A percentile compares a stretch with the other conserved stretches of the same genome.
These are phyloP conservation scores for Dactylonectria macrodidyma DNA, from an alignment of 2,329 filamentous ascomycete species.

Conservation along the genomic window DNA sequence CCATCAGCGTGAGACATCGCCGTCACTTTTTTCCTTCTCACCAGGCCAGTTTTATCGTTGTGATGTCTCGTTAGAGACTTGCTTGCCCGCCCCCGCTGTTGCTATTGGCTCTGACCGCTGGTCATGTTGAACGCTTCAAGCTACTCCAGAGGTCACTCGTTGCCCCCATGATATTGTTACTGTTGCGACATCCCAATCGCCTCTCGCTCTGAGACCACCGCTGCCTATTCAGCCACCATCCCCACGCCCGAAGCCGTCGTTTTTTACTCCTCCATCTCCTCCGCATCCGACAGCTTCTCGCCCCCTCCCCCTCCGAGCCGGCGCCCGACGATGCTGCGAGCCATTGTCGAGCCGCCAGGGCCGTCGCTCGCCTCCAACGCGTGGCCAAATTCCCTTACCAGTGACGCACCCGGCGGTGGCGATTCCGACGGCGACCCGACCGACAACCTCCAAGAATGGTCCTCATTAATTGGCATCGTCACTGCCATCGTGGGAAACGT, in stretches of 20 bases:
- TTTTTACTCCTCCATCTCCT: constrained; percentile 24
- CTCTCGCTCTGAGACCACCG: constrained; percentile 24
- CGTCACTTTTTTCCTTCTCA: constrained; percentile 9
- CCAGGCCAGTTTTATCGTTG: constrained; percentile 3
- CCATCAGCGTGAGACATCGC: constrained; percentile 24
- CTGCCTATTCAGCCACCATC: background rate
- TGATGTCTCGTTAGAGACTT: constrained; percentile 18
- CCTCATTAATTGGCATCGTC: constrained; percentile 93
- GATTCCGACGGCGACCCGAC: constrained; percentile 53
- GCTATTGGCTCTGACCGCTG: constrained; percentile 30
- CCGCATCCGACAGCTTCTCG: constrained; percentile 30
- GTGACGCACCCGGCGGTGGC: constrained; percentile 35
- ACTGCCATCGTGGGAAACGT: constrained; percentile 95
- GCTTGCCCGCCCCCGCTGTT: constrained; percentile 17
- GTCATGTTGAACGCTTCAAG: constrained; percentile 43
- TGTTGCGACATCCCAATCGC: constrained; percentile 30
- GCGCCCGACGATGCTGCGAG: constrained; percentile 46
- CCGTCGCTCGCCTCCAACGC: constrained; percentile 36
- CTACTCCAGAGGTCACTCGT: constrained; percentile 40
- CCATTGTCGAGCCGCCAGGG: constrained; percentile 45
- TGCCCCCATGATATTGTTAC: constrained; percentile 44
- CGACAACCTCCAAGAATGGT: constrained; percentile 79
- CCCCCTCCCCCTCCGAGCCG: constrained; percentile 32
- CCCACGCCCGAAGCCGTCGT: constrained; percentile 7
- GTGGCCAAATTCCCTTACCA: constrained; percentile 36